Evolutionary conservation across 2,329 filamentous ascomycete species (phyloP).

Genomic region (Trichoderma cornu-damae): DNA sequence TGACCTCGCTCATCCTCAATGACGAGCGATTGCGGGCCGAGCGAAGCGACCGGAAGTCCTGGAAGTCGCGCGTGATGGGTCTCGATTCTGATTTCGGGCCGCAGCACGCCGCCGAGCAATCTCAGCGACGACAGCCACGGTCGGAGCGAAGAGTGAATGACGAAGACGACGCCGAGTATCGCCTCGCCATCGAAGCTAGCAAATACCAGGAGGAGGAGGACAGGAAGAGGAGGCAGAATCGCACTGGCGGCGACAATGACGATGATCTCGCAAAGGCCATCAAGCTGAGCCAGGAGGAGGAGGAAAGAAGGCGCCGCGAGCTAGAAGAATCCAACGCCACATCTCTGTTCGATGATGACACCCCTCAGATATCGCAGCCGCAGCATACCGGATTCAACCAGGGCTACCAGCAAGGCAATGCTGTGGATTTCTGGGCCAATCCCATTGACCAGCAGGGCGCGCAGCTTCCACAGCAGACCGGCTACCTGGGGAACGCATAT

Average conservation of each 20-base stretch:
- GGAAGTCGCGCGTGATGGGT: slow-evolving; percentile 94
- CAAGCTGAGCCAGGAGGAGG: slow-evolving; percentile 89
- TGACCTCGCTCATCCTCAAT: slow-evolving; percentile 86
- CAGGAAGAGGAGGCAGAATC: slow-evolving; percentile 62
- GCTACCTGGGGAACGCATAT: slow-evolving; percentile 56
- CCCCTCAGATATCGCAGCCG: slow-evolving; percentile 55
- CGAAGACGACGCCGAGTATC: slow-evolving; percentile 87
- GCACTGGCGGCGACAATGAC: slow-evolving; percentile 58
- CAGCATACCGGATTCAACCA: slow-evolving; percentile 90
- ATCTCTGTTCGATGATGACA: slow-evolving; percentile 81
- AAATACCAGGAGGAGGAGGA: slow-evolving; percentile 95
- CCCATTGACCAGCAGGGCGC: slow-evolving; percentile 65
- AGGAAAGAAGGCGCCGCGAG: slow-evolving; percentile 80
- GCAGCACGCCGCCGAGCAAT: slow-evolving; percentile 37
- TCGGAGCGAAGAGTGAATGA: slow-evolving; percentile 54
- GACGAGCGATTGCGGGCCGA: slow-evolving; percentile 89
- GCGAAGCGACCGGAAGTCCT: slow-evolving; percentile 83
- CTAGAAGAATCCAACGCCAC: slow-evolving; percentile 80
- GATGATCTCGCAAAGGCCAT: slow-evolving; percentile 94
- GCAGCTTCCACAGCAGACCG: slow-evolving; percentile 60
- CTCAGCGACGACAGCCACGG: slow-evolving; percentile 40
- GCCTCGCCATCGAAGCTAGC: slow-evolving; percentile 86
- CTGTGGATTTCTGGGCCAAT: slow-evolving; percentile 96
- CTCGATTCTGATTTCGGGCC: slow-evolving; percentile 69
- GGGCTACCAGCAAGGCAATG: slow-evolving; percentile 93